These are phyloP conservation scores for Aspergillus carlsbadensis DNA, from an alignment of 495 filamentous ascomycete genomes.

Conservation along the genomic window DNA sequence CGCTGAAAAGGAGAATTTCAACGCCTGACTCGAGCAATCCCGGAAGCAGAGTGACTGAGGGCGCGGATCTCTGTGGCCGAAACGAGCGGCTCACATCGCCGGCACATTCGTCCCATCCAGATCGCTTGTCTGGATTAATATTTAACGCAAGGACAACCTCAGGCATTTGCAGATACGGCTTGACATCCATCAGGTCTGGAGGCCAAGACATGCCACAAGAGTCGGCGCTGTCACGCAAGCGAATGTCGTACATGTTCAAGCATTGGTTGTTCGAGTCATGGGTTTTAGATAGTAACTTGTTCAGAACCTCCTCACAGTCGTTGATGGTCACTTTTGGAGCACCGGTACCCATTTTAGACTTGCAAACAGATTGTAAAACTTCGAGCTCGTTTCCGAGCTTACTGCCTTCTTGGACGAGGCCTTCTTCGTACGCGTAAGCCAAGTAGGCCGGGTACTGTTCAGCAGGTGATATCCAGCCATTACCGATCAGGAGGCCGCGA, in stretches of 20 bases:
- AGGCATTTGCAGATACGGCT: slow-evolving; percentile 77
- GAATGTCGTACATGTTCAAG: slow-evolving; percentile 93
- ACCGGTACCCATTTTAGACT: slow-evolving; percentile 52
- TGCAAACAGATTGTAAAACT: slow-evolving; percentile 64
- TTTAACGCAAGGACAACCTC: slow-evolving; percentile 82
- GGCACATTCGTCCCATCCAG: slow-evolving; percentile 90
- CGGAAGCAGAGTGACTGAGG: slow-evolving; percentile 73
- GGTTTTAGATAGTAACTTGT: slow-evolving; percentile 63
- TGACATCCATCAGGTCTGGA: slow-evolving; percentile 71
- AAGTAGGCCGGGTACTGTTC: slow-evolving; percentile 93
- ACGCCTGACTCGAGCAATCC: slow-evolving; percentile 68
- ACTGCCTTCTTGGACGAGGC: slow-evolving; percentile 65
- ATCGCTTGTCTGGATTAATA: slow-evolving; percentile 73
- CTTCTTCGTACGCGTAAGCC: slow-evolving; percentile 71
- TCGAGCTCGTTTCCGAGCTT: slow-evolving; percentile 64
- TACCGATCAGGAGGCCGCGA: slow-evolving; percentile 88
- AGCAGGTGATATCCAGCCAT: slow-evolving; percentile 89
- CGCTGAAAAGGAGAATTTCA: slow-evolving; percentile 83
- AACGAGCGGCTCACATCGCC: slow-evolving; percentile 73
- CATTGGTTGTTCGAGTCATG: slow-evolving; percentile 57
- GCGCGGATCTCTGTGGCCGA: slow-evolving; percentile 62
- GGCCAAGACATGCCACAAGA: slow-evolving; percentile 97
- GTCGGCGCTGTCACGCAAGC: slow-evolving; percentile 68
- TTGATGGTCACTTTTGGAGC: slow-evolving; percentile 62
- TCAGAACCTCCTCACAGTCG: slow-evolving; percentile 73